Conservation (phyloP, 1,284 basidiomycete species). For the Cystobasidiaceae sp. region DNA sequence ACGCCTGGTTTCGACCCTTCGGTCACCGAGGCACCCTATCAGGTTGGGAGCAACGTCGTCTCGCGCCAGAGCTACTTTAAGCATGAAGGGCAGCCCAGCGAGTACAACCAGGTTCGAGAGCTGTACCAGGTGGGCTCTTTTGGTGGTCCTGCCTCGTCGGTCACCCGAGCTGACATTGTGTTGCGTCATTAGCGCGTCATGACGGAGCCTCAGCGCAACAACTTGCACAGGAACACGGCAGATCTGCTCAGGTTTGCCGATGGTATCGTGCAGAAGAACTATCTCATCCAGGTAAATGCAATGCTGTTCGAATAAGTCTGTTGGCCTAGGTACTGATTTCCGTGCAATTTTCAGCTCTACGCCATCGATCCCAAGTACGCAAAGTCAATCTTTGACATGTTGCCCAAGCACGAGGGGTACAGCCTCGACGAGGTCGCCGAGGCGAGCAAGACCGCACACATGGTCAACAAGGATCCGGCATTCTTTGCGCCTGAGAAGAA, state of each 20-base stretch:
- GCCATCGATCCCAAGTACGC: constrained; percentile 45
- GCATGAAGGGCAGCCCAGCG: constrained; percentile 45
- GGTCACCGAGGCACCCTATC: constrained; percentile 42
- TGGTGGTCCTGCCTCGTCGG: not conserved
- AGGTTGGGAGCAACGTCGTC: constrained; percentile 44
- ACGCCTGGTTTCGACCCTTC: constrained; percentile 43
- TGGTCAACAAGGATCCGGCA: constrained; percentile 32
- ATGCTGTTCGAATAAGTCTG: not conserved
- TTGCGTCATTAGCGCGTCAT: constrained; percentile 37
- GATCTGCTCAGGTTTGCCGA: constrained; percentile 44
- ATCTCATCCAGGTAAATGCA: constrained; percentile 37
- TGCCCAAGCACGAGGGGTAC: constrained; percentile 39
- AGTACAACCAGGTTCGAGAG: constrained; percentile 46
- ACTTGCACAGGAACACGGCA: constrained; percentile 46
- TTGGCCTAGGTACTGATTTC: not conserved
- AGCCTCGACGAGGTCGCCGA: constrained; percentile 42
- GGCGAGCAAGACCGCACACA: constrained; percentile 31
- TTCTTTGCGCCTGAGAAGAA: constrained; percentile 30
- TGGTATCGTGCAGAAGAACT: constrained; percentile 45
- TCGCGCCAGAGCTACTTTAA: constrained; percentile 43
- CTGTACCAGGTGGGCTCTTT: constrained; percentile 36
- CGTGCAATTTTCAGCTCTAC: constrained; percentile 37
- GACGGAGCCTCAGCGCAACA: constrained; percentile 41
- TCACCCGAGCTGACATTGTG: not conserved
- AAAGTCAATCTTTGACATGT: constrained; percentile 42